Conservation (phyloP, 2,329 filamentous ascomycete genomes). For the Arthrobotrys sphaeroides region DNA sequence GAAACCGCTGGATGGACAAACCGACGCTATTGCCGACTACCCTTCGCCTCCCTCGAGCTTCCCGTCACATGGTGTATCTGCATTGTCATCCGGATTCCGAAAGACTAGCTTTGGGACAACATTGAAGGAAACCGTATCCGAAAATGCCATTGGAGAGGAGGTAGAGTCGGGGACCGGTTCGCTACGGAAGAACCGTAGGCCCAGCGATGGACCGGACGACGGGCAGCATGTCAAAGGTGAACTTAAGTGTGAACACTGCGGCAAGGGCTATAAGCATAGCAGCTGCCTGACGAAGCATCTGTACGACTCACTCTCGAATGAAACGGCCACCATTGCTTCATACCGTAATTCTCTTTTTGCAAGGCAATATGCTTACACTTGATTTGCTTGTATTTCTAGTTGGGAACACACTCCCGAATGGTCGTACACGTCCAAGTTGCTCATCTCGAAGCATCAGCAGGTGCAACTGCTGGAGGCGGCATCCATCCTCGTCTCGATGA, state of each 20-base stretch:
- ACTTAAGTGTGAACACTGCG: slow-evolving; percentile 95
- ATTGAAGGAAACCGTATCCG: slow-evolving; percentile 60
- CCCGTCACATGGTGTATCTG: slow-evolving; percentile 70
- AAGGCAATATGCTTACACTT: slow-evolving; percentile 60
- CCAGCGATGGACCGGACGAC: slow-evolving; percentile 54
- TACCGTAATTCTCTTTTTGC: slow-evolving; percentile 61
- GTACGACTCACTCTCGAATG: slow-evolving; percentile 79
- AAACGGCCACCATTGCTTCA: slow-evolving; percentile 61
- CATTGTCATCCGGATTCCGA: slow-evolving; percentile 65
- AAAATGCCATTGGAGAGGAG: slow-evolving; percentile 58
- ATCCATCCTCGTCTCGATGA: slow-evolving; percentile 95
- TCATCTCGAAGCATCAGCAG: slow-evolving; percentile 99
- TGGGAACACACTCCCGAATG: slow-evolving; percentile 99
- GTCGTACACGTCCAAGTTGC: slow-evolving; percentile 94
- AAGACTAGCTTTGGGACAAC: slow-evolving; percentile 58
- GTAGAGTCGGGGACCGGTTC: slow-evolving; percentile 23
- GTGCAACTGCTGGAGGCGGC: slow-evolving; percentile 96
- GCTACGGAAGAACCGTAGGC: slow-evolving; percentile 47
- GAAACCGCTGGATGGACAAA: slow-evolving; percentile 68
- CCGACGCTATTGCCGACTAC: slow-evolving; percentile 68
- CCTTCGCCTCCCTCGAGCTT: slow-evolving; percentile 69
- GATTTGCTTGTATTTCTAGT: slow-evolving; percentile 67
- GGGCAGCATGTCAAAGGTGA: slow-evolving; percentile 83
- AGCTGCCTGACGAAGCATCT: slow-evolving; percentile 99
- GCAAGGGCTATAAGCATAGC: slow-evolving; percentile 99